Conservation (phyloP, 2,329 filamentous ascomycete genomes). For the Kalmusia sp. region DNA sequence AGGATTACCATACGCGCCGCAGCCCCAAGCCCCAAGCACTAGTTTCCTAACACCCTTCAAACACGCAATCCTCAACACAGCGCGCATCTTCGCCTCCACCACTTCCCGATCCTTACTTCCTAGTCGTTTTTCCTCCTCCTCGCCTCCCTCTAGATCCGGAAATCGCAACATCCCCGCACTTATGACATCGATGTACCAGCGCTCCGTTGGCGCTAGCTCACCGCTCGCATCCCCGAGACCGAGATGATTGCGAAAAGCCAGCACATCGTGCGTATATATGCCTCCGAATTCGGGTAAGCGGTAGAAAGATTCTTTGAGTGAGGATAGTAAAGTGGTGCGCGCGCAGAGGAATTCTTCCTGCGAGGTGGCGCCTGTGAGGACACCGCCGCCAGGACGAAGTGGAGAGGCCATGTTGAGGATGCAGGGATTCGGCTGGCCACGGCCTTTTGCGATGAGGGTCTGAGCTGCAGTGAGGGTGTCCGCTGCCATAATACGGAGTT, state of each 20-base stretch:
- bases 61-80: conserved; percentile 61
- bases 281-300: conserved; percentile 65
- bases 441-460: conserved; percentile 32
- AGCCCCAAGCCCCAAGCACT: conserved; percentile 70
- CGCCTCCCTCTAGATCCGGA: conserved; percentile 56
- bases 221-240: conserved; percentile 40
- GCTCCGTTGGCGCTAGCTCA: conserved; percentile 54
- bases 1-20: conserved; percentile 69
- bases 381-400: conserved; percentile 66
- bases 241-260: conserved; percentile 60
- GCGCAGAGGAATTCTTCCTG: conserved; percentile 70
- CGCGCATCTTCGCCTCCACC: conserved; percentile 62
- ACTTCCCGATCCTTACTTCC: conserved; percentile 56
- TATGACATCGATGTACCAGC: conserved; percentile 66
- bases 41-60: conserved; percentile 55
- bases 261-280: conserved; percentile 64
- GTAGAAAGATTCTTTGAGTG: conserved; percentile 65
- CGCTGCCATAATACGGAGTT: conserved; percentile 55
- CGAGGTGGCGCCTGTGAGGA: conserved; percentile 64
- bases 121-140: conserved; percentile 31
- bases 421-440: conserved; percentile 52
- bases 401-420: conserved; percentile 71
- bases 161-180: conserved; percentile 66
- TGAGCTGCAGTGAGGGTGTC: conserved; percentile 64
- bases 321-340: conserved; percentile 66